phyloP scores from a whole-genome alignment of 768 basidiomycete species.

The Suillus sp. region DNA sequence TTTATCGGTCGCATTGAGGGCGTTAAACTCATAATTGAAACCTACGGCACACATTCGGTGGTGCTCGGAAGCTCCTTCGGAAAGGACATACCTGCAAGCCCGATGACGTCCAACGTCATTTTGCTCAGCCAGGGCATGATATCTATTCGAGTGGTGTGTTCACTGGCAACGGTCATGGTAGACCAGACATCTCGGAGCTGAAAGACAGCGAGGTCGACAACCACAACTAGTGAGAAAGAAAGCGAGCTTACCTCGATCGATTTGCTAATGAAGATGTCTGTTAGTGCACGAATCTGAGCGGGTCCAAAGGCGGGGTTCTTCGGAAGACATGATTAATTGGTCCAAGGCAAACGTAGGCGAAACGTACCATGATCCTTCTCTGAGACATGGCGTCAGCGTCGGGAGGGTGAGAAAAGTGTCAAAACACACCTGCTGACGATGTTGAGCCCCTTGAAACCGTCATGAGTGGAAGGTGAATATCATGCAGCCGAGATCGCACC shows the following conservation, averaged over 20 bases:
- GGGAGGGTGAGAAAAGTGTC: background rate
- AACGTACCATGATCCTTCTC: slow-evolving; percentile 34
- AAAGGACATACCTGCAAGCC: slow-evolving; percentile 37
- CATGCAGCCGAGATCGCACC: slow-evolving; percentile 16
- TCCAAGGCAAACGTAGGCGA: background rate
- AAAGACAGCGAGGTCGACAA: background rate
- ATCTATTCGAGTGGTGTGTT: slow-evolving; percentile 29
- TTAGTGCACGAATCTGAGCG: slow-evolving; percentile 57
- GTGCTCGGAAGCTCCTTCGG: background rate
- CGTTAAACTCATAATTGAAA: slow-evolving; percentile 40
- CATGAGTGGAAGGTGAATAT: background rate
- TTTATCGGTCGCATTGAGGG: slow-evolving; percentile 28
- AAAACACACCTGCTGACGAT: slow-evolving; percentile 41
- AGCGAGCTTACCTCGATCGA: slow-evolving; percentile 43
- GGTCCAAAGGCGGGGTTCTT: slow-evolving; percentile 71
- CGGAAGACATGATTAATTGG: background rate
- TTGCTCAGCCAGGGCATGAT: slow-evolving; percentile 36
- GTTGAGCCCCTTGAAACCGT: slow-evolving; percentile 31
- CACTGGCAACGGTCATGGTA: slow-evolving; percentile 30
- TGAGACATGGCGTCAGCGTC: slow-evolving; percentile 1
- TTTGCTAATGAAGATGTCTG: slow-evolving; percentile 59
- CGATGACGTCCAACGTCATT: slow-evolving; percentile 45
- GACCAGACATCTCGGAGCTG: slow-evolving; percentile 56
- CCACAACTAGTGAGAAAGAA: slow-evolving; percentile 11
- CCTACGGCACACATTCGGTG: slow-evolving; percentile 26